Conservation (phyloP, 371 early-diverging fungal species). For the Mortierella polycephala region DNA sequence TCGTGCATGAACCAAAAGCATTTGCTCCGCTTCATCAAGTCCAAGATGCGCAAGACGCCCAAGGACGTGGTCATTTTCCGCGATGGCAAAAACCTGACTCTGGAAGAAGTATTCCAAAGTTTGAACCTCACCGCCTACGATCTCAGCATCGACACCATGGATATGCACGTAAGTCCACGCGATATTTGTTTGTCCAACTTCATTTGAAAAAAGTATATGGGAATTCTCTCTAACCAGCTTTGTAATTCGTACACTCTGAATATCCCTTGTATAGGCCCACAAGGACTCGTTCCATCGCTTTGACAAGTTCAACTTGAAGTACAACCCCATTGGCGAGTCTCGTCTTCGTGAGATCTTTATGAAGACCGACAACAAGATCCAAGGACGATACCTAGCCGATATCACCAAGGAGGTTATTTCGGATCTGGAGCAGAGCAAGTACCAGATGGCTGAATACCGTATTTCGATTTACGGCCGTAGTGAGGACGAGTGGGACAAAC, state of each 20-base stretch:
- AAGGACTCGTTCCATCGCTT: conserved; percentile 92
- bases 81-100: conserved; percentile 77
- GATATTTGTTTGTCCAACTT: neutral
- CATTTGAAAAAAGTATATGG: neutral
- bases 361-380: conserved; percentile 96
- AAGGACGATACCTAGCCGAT: conserved; percentile 95
- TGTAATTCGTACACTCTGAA: conserved; percentile 65
- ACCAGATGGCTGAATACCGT: conserved; percentile 95
- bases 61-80: conserved; percentile 82
- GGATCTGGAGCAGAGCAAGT: conserved; percentile 95
- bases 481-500: conserved; percentile 91
- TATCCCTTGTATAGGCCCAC: conserved; percentile 82
- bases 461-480: conserved; percentile 92
- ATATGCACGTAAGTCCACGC: conserved; percentile 87
- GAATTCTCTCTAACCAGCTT: neutral
- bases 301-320: conserved; percentile 98
- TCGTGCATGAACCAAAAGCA: conserved; percentile 99
- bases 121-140: conserved; percentile 97
- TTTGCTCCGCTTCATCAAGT: conserved; percentile 96
- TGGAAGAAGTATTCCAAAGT: conserved; percentile 89
- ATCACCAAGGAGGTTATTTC: conserved; percentile 95
- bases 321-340: conserved; percentile 91
- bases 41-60: conserved; percentile 89
- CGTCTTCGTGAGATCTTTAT: conserved; percentile 85
- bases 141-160: conserved; percentile 95